Evolutionary conservation across 306 rosid genomes (phyloP).

Genomic region (Fagus crenata): DNA sequence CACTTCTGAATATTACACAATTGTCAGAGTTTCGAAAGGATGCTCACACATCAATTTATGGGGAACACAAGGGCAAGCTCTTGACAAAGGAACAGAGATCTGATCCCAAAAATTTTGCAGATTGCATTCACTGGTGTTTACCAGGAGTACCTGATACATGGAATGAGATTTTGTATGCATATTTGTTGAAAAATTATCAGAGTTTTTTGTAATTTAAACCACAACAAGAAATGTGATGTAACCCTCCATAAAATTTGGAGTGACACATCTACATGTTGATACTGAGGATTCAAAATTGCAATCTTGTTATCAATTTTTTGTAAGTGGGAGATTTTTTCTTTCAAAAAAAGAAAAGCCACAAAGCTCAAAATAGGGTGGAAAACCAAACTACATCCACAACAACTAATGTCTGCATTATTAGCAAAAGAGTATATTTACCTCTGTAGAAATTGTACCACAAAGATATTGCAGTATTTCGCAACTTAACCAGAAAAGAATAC

Average conservation of each 20-base stretch:
- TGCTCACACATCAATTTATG: slow-evolving; percentile 74
- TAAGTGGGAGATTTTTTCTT: neutral
- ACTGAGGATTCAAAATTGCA: slow-evolving; percentile 1
- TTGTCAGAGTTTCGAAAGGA: slow-evolving; percentile 86
- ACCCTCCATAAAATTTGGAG: neutral
- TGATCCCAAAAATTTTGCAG: slow-evolving; percentile 67
- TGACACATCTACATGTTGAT: neutral
- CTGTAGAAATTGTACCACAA: slow-evolving; percentile 14
- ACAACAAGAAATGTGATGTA: neutral
- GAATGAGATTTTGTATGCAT: slow-evolving; percentile 76
- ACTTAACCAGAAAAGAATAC: neutral
- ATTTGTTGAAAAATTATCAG: slow-evolving; percentile 60
- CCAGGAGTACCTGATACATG: slow-evolving; percentile 96
- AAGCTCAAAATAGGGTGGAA: neutral
- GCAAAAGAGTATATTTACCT: neutral
- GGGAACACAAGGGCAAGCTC: slow-evolving; percentile 82
- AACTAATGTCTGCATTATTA: neutral
- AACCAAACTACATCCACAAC: neutral
- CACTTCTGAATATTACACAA: slow-evolving; percentile 73
- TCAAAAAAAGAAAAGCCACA: neutral
- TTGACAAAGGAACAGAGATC: slow-evolving; percentile 75
- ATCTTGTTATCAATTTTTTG: neutral
- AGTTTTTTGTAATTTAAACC: slow-evolving; percentile 34
- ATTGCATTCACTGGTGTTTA: slow-evolving; percentile 93
- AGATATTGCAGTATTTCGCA: neutral